Evolutionary conservation across 2,329 filamentous ascomycete species (phyloP).

Genomic region (Chalaropsis thielavioides): DNA sequence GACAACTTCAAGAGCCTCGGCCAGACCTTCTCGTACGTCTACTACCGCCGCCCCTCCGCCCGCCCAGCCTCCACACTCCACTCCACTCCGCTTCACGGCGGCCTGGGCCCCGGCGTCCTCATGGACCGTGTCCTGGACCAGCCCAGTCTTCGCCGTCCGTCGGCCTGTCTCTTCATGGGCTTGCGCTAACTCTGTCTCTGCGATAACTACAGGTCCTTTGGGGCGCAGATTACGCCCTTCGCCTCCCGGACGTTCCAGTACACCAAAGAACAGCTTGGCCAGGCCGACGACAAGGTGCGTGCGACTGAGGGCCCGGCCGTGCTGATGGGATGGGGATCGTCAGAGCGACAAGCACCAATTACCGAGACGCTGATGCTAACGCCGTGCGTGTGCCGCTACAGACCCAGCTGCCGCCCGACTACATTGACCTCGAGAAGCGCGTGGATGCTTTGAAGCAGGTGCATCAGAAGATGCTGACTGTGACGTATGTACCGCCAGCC

Average conservation of each 20-base stretch:
- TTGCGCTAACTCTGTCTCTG: background rate
- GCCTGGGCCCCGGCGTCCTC: background rate
- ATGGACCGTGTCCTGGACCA: background rate
- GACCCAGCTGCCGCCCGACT: constrained; percentile 94
- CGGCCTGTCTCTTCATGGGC: background rate
- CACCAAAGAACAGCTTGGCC: constrained; percentile 93
- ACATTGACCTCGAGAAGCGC: constrained; percentile 96
- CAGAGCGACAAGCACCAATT: background rate
- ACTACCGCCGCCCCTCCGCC: too few relatives aligned
- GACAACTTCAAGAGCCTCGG: constrained; percentile 18
- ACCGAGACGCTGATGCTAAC: background rate
- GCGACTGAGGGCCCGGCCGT: background rate
- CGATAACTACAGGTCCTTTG: constrained; percentile 35
- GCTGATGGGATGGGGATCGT: background rate
- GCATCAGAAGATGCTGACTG: constrained; percentile 91
- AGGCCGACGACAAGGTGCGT: constrained; percentile 77
- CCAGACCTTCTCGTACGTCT: constrained; percentile 18
- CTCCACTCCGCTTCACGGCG: background rate
- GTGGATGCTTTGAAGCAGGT: constrained; percentile 95
- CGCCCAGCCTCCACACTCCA: background rate
- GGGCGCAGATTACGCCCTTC: constrained; percentile 79
- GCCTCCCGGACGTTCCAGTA: constrained; percentile 91
- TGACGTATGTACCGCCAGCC: constrained; percentile 52
- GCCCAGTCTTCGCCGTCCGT: background rate
- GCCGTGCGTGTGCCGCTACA: constrained; percentile 26